Evolutionary conservation across 192 early-diverging fungal species (phyloP), one percentile per base, ranked within the genome.

Genomic region (Backusella psychrophila): DNA sequence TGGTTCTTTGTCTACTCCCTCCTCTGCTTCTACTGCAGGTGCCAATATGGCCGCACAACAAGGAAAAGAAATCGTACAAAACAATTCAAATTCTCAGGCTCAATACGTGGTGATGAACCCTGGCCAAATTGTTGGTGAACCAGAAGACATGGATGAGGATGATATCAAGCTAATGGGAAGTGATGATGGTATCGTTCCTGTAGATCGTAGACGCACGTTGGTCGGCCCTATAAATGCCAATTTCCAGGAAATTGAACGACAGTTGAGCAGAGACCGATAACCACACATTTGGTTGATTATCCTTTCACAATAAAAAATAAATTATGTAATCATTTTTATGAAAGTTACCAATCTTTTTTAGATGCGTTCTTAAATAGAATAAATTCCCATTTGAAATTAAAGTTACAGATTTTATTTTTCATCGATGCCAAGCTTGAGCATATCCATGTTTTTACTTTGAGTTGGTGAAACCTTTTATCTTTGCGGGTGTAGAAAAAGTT

Each of bases 101-200:
- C 31, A 66, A 29, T 44, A 11, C 17, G 65, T 77, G 42, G 31
- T 81, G 23, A 74, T 77, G 66, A 69, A 65, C 35, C 14, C 65
- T 12, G 33, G 63, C 14, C 76, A 75, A 1, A 65, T 81, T 59
- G 76, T 81, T 4, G 76, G 76, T 34, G 80, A 81, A 29, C 80
- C 80, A 6, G 80, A 77, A 66, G 80, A 81, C 21, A 81, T 81
- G 76, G 80, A 81, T 70, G 68, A 77, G n/a, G 69, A 78, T 35
- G 69, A 78, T n/a, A 34, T 63, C 4, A 68, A 79, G 17, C 21
- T 70, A 15, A 74, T 79, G 73, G 49, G 31, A 29, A 79, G 78
- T 70, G 78, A 79, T 36, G 78, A 79, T 14, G 31, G 53, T 35
- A 44, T 41, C 23, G 36, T 79, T 15, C 36, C 23, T 34, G 66